Base-by-base conservation (phyloP, 129 eudicot species). In the Apium graveolens region DNA sequence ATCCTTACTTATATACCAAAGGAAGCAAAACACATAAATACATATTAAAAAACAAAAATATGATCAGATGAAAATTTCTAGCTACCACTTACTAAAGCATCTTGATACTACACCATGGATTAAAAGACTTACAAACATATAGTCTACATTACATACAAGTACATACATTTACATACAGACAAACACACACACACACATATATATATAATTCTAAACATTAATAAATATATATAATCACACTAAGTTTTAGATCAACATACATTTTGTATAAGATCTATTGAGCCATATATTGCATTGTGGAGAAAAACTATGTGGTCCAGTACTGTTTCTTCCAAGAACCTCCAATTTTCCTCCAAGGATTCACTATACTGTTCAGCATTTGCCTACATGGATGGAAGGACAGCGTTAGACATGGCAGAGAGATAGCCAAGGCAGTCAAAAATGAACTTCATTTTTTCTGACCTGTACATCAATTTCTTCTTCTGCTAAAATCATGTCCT, bases 231-330 rank as follows among this genome's bases (percentile, higher is more conserved):
- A 24, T 63, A 27, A 29, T 1, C 35, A 63, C 37, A 26, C 62
- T 7, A 37, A 14, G 37, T 9, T 35, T 39, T 26, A 39, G 79
- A 81, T 73, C 60, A n/a, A 51, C 95, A 66, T 82, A 92, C 97
- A 77, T 65, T 82, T 86, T 84, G 88, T 78, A 86, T 80, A 43
- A 88, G 91, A 84, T 91, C 91, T 51, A 80, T 26, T 10, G 98
- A 91, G 77, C 98, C 98, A 87, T 88, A 95, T 55, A 95, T 53
- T 53, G 86, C 82, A 79, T 73, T 80, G 86, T 90, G 89, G 39
- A 87, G 68, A 53, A 83, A 55, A 76, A 91, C 89, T 84, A 90
- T 85, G 76, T 81, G 87, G 70, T 83, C 86, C 88, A 88, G 75
- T 81, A 84, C 70, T 16, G 90, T 84, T 13, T 92, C 97, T 77